These are phyloP conservation scores for Hyaloscypha finlandica DNA, from an alignment of 495 filamentous ascomycete species.

Conservation along the genomic window DNA sequence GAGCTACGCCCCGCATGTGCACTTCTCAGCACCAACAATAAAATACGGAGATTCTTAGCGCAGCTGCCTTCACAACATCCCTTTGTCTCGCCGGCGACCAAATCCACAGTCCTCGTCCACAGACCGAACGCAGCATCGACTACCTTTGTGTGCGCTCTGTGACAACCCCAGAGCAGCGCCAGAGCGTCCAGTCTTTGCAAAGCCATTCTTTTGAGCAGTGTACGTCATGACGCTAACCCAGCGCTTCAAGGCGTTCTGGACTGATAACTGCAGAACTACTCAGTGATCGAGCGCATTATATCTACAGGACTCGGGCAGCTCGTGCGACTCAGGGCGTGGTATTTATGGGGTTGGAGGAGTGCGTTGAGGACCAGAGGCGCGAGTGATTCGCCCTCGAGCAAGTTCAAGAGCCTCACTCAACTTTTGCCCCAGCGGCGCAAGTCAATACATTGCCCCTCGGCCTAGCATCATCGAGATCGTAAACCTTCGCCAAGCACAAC, in stretches of 20 bases:
- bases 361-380: conserved; percentile 22
- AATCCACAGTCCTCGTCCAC: conserved; percentile 18
- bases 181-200: conserved; percentile 29
- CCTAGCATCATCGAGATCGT: conserved; percentile 2
- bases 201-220: conserved; percentile 30
- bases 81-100: conserved; percentile 25
- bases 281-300: conserved; percentile 28
- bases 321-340: conserved; percentile 21
- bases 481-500: background rate
- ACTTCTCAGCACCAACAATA: conserved; percentile 17
- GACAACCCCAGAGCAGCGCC: conserved; percentile 28
- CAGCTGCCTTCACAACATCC: conserved; percentile 7
- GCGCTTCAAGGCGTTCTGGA: conserved; percentile 31
- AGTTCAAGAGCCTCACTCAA: conserved; percentile 4
- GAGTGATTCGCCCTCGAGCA: conserved; percentile 4
- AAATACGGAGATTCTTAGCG: conserved; percentile 11
- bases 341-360: conserved; percentile 29
- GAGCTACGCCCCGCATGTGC: conserved; percentile 1
- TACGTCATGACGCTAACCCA: conserved; percentile 26
- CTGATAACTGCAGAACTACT: conserved; percentile 32
- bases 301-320: conserved; percentile 20
- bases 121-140: conserved; percentile 23
- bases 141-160: conserved; percentile 32
- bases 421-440: conserved; percentile 9
- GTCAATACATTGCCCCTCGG: conserved; percentile 2